These are phyloP conservation scores for Fusarium nematophilum DNA, from an alignment of 2,329 filamentous ascomycete genomes.

Conservation along the genomic window DNA sequence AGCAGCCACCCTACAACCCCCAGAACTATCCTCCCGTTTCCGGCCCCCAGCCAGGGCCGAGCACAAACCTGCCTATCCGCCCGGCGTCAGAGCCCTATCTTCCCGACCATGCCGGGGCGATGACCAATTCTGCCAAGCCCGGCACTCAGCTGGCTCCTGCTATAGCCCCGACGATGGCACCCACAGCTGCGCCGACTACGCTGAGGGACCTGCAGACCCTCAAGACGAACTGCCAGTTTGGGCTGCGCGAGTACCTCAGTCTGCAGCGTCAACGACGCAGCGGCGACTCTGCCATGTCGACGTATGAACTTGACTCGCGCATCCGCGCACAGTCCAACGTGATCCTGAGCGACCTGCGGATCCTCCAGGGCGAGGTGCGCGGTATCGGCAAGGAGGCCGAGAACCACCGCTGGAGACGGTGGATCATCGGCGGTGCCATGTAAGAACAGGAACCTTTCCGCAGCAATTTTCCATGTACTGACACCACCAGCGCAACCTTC, in stretches of 20 bases:
- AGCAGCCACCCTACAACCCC: conserved; percentile 25
- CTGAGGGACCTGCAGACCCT: conserved; percentile 47
- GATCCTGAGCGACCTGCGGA: conserved; percentile 58
- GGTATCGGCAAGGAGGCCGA: conserved; percentile 58
- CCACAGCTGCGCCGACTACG: conserved; percentile 32
- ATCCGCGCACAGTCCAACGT: conserved; percentile 56
- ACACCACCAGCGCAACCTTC: conserved; percentile 57
- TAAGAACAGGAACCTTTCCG: conserved; percentile 47
- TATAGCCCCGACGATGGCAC: conserved; percentile 29
- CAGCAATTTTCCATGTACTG: conserved; percentile 2
- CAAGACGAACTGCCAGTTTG: conserved; percentile 50
- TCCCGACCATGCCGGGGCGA: conserved; percentile 34
- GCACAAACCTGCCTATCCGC: conserved; percentile 35
- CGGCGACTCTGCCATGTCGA: conserved; percentile 45
- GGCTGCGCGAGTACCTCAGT: conserved; percentile 50
- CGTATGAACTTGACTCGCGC: conserved; percentile 55
- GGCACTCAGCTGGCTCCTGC: conserved; percentile 28
- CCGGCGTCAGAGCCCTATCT: conserved; percentile 37
- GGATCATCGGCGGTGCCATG: conserved; percentile 64
- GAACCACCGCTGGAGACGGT: conserved; percentile 63
- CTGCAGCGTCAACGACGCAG: conserved; percentile 47
- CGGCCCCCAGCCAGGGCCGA: conserved; percentile 32
- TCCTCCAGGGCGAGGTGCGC: conserved; percentile 57
- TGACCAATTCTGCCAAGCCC: conserved; percentile 28
- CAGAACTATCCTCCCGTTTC: conserved; percentile 38